Evolutionary conservation across 257 asterid species (phyloP).

Genomic region (Petrea volubilis): DNA sequence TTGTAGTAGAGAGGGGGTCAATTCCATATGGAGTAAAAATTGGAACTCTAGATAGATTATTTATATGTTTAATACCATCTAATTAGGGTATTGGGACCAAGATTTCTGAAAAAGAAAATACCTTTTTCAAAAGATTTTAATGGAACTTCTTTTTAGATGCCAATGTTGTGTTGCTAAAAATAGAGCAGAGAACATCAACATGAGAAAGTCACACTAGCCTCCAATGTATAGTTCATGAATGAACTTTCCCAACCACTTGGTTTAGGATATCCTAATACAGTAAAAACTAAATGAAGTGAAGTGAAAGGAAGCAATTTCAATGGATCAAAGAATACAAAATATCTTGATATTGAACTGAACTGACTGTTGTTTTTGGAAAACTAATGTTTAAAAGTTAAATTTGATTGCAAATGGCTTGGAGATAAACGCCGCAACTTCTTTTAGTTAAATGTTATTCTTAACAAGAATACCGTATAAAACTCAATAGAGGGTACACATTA

Average conservation of each 20-base stretch:
- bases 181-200: not conserved
- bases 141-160: not conserved
- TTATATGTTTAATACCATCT: not conserved
- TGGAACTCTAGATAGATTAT: not conserved
- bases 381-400: not conserved
- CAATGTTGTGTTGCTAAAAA: not conserved
- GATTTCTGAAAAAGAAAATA: constrained; percentile 3
- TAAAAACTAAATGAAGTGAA: constrained; percentile 10
- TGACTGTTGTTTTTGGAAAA: not conserved
- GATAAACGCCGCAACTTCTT: not conserved
- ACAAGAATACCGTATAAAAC: constrained; percentile 4
- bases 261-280: not conserved
- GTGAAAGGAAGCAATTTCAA: not conserved
- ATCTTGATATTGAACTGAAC: not conserved
- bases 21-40: not conserved
- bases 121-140: not conserved
- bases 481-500: not conserved
- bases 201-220: constrained; percentile 9
- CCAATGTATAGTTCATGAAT: not conserved
- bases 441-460: not conserved
- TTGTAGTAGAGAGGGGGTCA: not conserved
- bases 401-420: not conserved
- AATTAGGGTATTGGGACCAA: not conserved
- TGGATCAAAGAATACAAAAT: constrained; percentile 1
- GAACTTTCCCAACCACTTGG: not conserved